Percentiles rank a stretch among this genome's conserved stretches.
Evolutionary conservation across 176 grass and related monocot species (phyloP).

Genomic region (Leersia perrieri): DNA sequence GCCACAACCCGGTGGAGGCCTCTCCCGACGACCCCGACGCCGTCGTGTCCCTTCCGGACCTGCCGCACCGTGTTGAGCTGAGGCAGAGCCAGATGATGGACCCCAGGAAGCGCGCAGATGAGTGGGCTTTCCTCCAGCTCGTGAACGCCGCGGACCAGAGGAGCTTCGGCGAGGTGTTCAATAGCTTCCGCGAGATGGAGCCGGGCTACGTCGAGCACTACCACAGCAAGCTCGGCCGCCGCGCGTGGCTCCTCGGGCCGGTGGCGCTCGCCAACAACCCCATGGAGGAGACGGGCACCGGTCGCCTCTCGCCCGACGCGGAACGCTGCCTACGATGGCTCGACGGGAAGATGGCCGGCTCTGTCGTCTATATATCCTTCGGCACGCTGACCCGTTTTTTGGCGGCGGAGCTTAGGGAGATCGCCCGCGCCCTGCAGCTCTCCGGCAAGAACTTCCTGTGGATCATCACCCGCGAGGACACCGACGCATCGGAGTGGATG

Average conservation of each 20-base stretch:
- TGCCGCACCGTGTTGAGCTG: conserved; percentile 46
- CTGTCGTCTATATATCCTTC: conserved; percentile 55
- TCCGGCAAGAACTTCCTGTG: conserved; percentile 37
- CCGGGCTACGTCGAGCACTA: conserved; percentile 30
- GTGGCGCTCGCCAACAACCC: conserved; percentile 14
- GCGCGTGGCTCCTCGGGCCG: conserved; percentile 43
- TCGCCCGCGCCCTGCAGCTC: conserved; percentile 32
- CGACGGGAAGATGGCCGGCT: conserved; percentile 10
- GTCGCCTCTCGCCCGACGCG: not conserved
- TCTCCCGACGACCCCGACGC: not conserved
- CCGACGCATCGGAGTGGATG: not conserved
- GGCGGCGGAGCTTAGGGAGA: conserved; percentile 20
- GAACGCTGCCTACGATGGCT: conserved; percentile 47
- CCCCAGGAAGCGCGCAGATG: not conserved
- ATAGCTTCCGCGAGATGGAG: conserved; percentile 63
- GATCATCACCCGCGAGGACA: conserved; percentile 15
- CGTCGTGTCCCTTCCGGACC: conserved; percentile 14
- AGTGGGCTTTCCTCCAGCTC: not conserved
- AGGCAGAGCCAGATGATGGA: conserved; percentile 4
- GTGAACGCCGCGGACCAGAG: not conserved
- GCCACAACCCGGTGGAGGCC: not conserved
- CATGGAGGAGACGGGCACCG: not conserved
- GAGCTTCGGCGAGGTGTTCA: conserved; percentile 44
- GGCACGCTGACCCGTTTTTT: not conserved
- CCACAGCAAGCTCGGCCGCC: not conserved